These are phyloP conservation scores for Litchi chinensis DNA, from an alignment of 345 rosid species.

Conservation along the genomic window DNA sequence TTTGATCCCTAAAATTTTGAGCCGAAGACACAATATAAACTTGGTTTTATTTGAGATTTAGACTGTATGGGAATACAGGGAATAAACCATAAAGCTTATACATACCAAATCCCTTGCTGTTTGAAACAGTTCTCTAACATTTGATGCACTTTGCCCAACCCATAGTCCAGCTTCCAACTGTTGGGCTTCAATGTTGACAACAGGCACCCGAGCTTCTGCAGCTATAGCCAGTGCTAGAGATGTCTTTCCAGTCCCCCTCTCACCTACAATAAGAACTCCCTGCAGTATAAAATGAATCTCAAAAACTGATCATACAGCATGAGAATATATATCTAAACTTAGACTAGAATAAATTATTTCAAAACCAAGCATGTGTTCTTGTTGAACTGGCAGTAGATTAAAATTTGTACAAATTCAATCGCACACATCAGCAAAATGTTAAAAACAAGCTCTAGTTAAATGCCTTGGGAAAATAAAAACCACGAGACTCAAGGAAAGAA, in stretches of 20 bases:
- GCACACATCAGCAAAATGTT: neutral
- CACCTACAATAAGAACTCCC: slow-evolving; percentile 99
- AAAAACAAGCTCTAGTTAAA: neutral
- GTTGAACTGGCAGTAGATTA: neutral
- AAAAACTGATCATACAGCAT: slow-evolving; percentile 8
- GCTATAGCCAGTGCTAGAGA: slow-evolving; percentile 92
- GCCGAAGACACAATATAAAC: neutral
- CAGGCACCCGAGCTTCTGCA: slow-evolving; percentile 95
- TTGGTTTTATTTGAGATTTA: neutral
- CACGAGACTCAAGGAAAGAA: neutral
- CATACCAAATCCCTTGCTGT: slow-evolving; percentile 92
- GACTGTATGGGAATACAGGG: slow-evolving; percentile 17
- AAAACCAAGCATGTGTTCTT: slow-evolving; percentile 14
- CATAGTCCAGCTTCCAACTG: slow-evolving; percentile 96
- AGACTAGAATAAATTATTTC: neutral
- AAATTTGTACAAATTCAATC: neutral
- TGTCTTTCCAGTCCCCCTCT: slow-evolving; percentile 96
- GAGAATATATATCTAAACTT: neutral
- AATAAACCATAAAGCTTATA: slow-evolving; percentile 25
- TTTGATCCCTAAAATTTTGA: neutral
- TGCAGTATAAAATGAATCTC: slow-evolving; percentile 39
- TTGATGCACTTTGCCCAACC: slow-evolving; percentile 99
- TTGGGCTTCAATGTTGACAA: slow-evolving; percentile 83
- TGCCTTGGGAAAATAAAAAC: neutral
- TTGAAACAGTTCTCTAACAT: slow-evolving; percentile 95